phyloP scores from a whole-genome alignment of 805 yeast genomes.

The Lachancea nothofagi region DNA sequence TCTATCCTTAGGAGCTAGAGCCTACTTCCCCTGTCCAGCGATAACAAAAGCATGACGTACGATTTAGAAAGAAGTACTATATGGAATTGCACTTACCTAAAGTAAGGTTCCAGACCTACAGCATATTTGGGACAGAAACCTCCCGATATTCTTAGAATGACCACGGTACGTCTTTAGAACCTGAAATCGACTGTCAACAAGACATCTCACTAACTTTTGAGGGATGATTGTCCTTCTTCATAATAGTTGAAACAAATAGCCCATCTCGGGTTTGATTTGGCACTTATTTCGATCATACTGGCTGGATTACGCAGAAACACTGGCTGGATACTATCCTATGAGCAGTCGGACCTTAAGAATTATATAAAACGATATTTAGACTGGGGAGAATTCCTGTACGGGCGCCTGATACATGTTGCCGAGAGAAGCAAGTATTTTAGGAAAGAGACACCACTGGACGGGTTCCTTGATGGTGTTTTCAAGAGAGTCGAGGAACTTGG shows the following conservation, averaged over 20 bases:
- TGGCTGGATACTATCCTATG: constrained; percentile 49
- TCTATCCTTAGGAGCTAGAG: too few relatives aligned
- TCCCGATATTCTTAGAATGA: too few relatives aligned
- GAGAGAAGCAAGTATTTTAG: constrained; percentile 46
- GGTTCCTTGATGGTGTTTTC: constrained; percentile 21
- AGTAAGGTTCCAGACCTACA: too few relatives aligned
- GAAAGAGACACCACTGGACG: constrained; percentile 22
- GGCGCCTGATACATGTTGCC: constrained; percentile 41
- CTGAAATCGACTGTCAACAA: too few relatives aligned
- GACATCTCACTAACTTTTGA: background rate
- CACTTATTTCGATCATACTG: constrained; percentile 70
- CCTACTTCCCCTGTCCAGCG: too few relatives aligned
- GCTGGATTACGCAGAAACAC: constrained; percentile 85
- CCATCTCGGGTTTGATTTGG: constrained; percentile 72
- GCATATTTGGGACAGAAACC: too few relatives aligned
- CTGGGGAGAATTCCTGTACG: constrained; percentile 59
- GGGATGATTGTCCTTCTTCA: background rate
- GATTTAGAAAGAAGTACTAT: too few relatives aligned
- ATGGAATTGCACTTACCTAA: too few relatives aligned
- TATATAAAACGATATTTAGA: constrained; percentile 49
- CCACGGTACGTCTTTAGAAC: background rate
- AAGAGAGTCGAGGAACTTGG: constrained; percentile 24
- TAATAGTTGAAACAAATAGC: constrained; percentile 24
- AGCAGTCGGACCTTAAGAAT: constrained; percentile 36
- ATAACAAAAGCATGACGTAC: too few relatives aligned